These are phyloP conservation scores for Cutaneotrichosporon dermatis DNA, from an alignment of 1,284 basidiomycete genomes.

Conservation along the genomic window DNA sequence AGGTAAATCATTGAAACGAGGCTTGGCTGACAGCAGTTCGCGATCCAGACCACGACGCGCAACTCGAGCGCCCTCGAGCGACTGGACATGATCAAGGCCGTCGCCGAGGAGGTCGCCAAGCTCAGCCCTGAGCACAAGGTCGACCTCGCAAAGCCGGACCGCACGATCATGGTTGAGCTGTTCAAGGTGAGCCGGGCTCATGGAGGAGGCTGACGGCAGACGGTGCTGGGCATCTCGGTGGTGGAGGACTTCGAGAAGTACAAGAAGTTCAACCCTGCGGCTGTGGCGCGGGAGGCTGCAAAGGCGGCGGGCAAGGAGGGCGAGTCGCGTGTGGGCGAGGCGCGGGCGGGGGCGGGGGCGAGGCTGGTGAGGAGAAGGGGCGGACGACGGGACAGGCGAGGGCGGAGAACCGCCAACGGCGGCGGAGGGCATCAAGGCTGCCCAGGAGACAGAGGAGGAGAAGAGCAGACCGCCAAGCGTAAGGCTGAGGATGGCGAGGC, in stretches of 20 bases:
- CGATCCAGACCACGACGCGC: conserved; percentile 31
- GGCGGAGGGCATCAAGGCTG: conserved; percentile 10
- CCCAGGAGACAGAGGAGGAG: conserved; percentile 1
- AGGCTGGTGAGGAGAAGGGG: background rate
- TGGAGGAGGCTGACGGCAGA: conserved; percentile 21
- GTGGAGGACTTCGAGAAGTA: conserved; percentile 37
- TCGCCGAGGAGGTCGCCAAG: conserved; percentile 35
- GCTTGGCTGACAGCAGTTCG: conserved; percentile 28
- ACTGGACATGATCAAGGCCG: conserved; percentile 39
- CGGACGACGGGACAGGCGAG: background rate
- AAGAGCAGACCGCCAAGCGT: conserved; percentile 12
- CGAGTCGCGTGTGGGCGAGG: background rate
- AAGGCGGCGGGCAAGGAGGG: conserved; percentile 3
- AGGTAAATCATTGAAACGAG: background rate
- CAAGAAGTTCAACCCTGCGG: conserved; percentile 34
- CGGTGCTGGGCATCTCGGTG: conserved; percentile 32
- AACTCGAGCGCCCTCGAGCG: conserved; percentile 34
- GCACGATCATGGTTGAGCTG: conserved; percentile 39
- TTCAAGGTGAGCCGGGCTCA: conserved; percentile 26
- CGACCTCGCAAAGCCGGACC: conserved; percentile 37
- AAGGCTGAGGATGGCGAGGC: conserved; percentile 11
- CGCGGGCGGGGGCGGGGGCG: too few species aligned
- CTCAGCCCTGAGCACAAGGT: conserved; percentile 34
- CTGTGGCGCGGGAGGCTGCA: conserved; percentile 20
- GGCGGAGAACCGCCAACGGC: conserved; percentile 12